phyloP scores from a whole-genome alignment of 345 rosid genomes.

The Gossypium sturtianum region DNA sequence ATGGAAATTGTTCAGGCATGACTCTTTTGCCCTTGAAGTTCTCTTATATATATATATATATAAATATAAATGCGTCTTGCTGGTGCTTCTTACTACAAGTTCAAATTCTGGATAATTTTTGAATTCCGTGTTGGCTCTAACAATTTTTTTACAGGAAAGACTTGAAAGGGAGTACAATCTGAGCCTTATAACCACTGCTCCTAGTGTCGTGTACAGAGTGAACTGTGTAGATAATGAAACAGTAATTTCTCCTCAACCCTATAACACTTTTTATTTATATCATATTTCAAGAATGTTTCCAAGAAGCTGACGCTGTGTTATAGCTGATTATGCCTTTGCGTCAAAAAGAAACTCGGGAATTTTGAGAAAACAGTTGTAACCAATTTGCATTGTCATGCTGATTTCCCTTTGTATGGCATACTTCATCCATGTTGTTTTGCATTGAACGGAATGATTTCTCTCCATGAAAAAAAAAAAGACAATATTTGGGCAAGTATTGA shows the following conservation, averaged over 20 bases:
- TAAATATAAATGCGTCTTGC: not conserved
- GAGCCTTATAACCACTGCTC: conserved; percentile 96
- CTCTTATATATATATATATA: not conserved
- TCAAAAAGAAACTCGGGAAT: not conserved
- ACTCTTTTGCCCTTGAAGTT: conserved; percentile 10
- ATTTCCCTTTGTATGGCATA: not conserved
- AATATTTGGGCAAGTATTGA: not conserved
- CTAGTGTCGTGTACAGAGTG: conserved; percentile 97
- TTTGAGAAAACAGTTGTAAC: not conserved
- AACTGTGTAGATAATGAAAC: conserved; percentile 61
- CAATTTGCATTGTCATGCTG: conserved; percentile 8
- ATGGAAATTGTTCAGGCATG: conserved; percentile 99
- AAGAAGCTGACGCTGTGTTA: conserved; percentile 3
- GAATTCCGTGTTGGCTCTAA: not conserved
- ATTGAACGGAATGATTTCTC: not conserved
- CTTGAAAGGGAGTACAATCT: conserved; percentile 96
- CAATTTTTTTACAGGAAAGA: conserved; percentile 68
- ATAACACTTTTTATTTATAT: not conserved
- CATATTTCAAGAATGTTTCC: conserved; percentile 1
- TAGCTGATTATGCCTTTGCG: not conserved
- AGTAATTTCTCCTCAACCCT: conserved; percentile 56
- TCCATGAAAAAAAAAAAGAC: not conserved
- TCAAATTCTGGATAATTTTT: conserved; percentile 6
- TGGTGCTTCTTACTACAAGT: not conserved
- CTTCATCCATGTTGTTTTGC: conserved; percentile 1